These are phyloP conservation scores for Chaetomiaceae sp. DNA, from an alignment of 2,329 filamentous ascomycete genomes.

Conservation along the genomic window DNA sequence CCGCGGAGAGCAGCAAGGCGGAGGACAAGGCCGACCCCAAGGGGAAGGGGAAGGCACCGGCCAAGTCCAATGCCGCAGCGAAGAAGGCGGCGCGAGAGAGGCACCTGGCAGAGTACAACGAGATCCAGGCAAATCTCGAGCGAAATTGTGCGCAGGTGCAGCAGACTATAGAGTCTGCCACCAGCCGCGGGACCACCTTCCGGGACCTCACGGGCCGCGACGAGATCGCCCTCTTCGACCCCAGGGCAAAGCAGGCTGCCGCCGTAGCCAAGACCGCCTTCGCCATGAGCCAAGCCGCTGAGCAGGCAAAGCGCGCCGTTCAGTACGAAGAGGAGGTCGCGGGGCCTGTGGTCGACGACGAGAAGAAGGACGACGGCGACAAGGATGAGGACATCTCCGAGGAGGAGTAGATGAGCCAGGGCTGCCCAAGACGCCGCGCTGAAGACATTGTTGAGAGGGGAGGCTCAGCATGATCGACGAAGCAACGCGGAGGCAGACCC, in stretches of 20 bases:
- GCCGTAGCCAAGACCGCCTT: neutral
- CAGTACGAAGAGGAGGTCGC: neutral
- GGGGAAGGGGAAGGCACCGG: constrained; percentile 1
- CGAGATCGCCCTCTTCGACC: neutral
- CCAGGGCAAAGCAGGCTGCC: neutral
- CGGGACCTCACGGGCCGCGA: neutral
- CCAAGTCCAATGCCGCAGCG: neutral
- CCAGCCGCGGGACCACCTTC: neutral
- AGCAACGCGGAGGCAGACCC: neutral
- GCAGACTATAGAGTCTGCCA: neutral
- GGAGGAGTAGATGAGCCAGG: too few species aligned
- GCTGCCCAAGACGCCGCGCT: neutral
- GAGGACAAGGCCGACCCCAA: neutral
- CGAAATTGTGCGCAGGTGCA: too few species aligned
- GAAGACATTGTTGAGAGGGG: neutral
- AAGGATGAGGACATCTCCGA: neutral
- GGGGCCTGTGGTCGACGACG: too few species aligned
- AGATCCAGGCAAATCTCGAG: neutral
- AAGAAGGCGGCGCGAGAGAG: neutral
- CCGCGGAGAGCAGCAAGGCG: neutral
- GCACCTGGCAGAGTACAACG: neutral
- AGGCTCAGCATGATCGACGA: neutral
- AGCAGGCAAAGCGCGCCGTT: neutral
- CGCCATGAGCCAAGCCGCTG: neutral
- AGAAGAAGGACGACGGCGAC: neutral